A percentile compares a stretch with the other conserved stretches of the same genome.
These are phyloP conservation scores for Torulaspora gathmanii DNA, from an alignment of 805 yeast genomes.

Conservation along the genomic window DNA sequence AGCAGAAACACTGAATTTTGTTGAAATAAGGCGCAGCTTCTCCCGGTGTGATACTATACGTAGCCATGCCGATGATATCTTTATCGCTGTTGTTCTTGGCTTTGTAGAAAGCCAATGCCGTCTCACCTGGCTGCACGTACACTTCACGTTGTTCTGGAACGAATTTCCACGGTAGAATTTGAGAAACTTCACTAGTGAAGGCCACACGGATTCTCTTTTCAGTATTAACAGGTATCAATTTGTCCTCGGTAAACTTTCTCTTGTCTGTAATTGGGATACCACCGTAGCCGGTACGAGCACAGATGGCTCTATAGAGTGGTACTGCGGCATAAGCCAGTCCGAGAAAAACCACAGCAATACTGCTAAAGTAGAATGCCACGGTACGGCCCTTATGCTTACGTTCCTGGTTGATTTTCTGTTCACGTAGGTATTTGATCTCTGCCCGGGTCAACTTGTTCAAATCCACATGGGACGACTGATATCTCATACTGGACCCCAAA, in stretches of 20 bases:
- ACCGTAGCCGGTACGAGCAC: slow-evolving; percentile 94
- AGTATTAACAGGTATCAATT: slow-evolving; percentile 80
- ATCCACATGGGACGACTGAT: slow-evolving; percentile 3
- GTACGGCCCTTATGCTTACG: slow-evolving; percentile 44
- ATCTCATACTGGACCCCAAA: background rate
- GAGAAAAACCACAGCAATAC: slow-evolving; percentile 64
- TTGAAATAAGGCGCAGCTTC: slow-evolving; percentile 94
- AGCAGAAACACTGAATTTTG: slow-evolving; percentile 96
- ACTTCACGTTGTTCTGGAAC: slow-evolving; percentile 93
- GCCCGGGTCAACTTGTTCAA: slow-evolving; percentile 24
- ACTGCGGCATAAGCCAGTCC: slow-evolving; percentile 87
- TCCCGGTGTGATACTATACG: slow-evolving; percentile 94
- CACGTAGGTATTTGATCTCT: slow-evolving; percentile 25
- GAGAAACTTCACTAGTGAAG: slow-evolving; percentile 89
- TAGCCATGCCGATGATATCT: slow-evolving; percentile 97
- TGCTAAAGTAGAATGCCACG: slow-evolving; percentile 59
- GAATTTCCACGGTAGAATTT: slow-evolving; percentile 90
- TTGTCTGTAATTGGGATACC: slow-evolving; percentile 91
- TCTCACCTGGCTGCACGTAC: slow-evolving; percentile 90
- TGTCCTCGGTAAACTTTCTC: slow-evolving; percentile 76
- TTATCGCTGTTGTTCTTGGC: slow-evolving; percentile 82
- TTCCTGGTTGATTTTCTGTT: slow-evolving; percentile 21
- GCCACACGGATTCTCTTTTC: slow-evolving; percentile 75
- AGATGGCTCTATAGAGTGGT: slow-evolving; percentile 84
- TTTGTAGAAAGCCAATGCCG: slow-evolving; percentile 91